Evolutionary conservation across 495 filamentous ascomycete species (phyloP), one percentile per base, ranked within the genome.

Genomic region (Xanthoparmelia taractica): DNA sequence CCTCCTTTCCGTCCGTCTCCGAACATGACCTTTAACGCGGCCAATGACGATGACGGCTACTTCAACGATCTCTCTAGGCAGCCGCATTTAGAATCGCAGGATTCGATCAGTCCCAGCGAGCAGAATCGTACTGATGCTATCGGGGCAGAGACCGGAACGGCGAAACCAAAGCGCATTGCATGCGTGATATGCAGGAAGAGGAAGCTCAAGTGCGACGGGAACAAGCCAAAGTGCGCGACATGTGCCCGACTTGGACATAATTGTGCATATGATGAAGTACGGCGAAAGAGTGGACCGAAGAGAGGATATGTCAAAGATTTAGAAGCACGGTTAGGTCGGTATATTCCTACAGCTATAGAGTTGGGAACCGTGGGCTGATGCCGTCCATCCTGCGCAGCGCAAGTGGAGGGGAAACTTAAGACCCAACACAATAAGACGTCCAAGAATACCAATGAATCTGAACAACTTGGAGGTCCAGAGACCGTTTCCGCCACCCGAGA

Each of bases 281-380:
- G 94, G 72, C 90, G 91, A 77, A 99, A 99, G 81, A 97, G 94
- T 74, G 94, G 94, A 12, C 94, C 94, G 6, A 99, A 97, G 78
- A 83, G 95, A 72, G 94, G 94, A 65, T 97, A 99, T 75, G 95
- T 99, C 63, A 99, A 97, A 79, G 91, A 92, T 59, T 73, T 99
- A 71, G 95, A 97, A 76, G 93, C 95, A 63, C 84, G 95, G 69
- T 76, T 99, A 70, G 91, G 93, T 97, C 80, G 72, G 76, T 69
- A 45, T 5, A 34, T 23, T 18, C n/a, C n/a, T 18, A 27, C 40
- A 29, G 60, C 27, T 18, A 27, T 59, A 15, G 33, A 20, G 18
- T 48, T 8, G 55, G 13, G 60, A 13, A 23, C 10, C 2, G 41
- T 40, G 17, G 27, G 33, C 38, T 60, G 27, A 58, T 33, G 15